Conservation (phyloP, 2,329 filamentous ascomycete genomes). For the Penicillium sp. region DNA sequence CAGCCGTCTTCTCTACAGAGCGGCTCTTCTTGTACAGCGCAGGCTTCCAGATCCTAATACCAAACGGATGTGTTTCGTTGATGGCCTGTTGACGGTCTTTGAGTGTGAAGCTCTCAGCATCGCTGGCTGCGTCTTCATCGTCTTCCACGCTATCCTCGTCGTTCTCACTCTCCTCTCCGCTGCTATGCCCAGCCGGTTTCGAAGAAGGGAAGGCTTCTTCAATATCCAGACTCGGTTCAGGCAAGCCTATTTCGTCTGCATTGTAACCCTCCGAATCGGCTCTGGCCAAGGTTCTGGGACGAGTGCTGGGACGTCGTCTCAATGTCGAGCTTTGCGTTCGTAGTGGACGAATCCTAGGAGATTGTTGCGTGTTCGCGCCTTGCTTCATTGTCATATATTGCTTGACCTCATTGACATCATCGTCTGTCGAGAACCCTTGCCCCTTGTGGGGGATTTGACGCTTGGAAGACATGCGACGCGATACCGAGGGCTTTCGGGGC, state of each 20-base stretch:
- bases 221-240: slow-evolving; percentile 28
- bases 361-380: slow-evolving; percentile 29
- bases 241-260: slow-evolving; percentile 37
- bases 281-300: slow-evolving; percentile 33
- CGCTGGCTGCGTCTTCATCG: slow-evolving; percentile 70
- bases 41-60: slow-evolving; percentile 98
- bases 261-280: slow-evolving; percentile 40
- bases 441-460: slow-evolving; percentile 71
- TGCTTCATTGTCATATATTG: slow-evolving; percentile 57
- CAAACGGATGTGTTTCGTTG: slow-evolving; percentile 97
- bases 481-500: slow-evolving; percentile 69
- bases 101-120: slow-evolving; percentile 95
- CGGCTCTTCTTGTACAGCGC: slow-evolving; percentile 96
- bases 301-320: slow-evolving; percentile 37
- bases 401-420: slow-evolving; percentile 77
- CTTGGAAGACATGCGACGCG: slow-evolving; percentile 72
- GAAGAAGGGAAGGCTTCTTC: slow-evolving; percentile 22
- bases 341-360: slow-evolving; percentile 36
- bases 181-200: slow-evolving; percentile 31
- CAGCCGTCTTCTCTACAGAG: slow-evolving; percentile 92
- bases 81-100: slow-evolving; percentile 97
- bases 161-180: slow-evolving; percentile 21
- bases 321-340: slow-evolving; percentile 41
- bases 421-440: slow-evolving; percentile 86
- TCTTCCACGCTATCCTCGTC: slow-evolving; percentile 48